A percentile compares a stretch with the other conserved stretches of the same genome.
These are phyloP conservation scores for Cladophialophora carrionii DNA, from an alignment of 2,329 filamentous ascomycete species.

Conservation along the genomic window DNA sequence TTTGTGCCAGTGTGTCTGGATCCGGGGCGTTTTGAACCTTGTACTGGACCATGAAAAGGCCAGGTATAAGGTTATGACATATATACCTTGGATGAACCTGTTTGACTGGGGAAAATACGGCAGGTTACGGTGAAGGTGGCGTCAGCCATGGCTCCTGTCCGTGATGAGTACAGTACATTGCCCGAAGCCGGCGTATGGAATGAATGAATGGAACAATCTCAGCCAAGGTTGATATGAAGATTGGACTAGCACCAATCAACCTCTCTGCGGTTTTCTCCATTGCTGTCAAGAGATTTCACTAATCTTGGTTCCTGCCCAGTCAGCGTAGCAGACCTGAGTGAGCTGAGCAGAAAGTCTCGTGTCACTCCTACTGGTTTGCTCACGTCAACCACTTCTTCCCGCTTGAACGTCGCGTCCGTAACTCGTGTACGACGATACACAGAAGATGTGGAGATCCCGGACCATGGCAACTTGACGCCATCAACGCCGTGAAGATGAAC, in stretches of 20 bases:
- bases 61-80: background rate
- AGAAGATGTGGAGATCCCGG: background rate
- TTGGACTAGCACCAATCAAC: too few relatives aligned
- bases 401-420: background rate
- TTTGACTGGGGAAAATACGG: background rate
- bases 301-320: background rate
- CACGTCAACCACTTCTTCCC: too few relatives aligned
- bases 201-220: background rate
- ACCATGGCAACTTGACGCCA: background rate
- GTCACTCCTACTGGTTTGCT: background rate
- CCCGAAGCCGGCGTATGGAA: background rate
- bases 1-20: background rate
- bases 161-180: background rate
- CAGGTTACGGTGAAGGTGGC: background rate
- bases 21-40: background rate
- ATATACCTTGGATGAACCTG: background rate
- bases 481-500: background rate
- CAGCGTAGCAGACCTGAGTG: background rate
- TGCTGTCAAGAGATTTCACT: background rate
- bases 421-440: background rate
- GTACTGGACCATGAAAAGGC: background rate
- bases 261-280: too few relatives aligned
- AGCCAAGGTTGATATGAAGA: background rate
- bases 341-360: background rate
- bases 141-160: background rate